phyloP scores from a whole-genome alignment of 2,329 filamentous ascomycete species.

The Botrytis fabae region DNA sequence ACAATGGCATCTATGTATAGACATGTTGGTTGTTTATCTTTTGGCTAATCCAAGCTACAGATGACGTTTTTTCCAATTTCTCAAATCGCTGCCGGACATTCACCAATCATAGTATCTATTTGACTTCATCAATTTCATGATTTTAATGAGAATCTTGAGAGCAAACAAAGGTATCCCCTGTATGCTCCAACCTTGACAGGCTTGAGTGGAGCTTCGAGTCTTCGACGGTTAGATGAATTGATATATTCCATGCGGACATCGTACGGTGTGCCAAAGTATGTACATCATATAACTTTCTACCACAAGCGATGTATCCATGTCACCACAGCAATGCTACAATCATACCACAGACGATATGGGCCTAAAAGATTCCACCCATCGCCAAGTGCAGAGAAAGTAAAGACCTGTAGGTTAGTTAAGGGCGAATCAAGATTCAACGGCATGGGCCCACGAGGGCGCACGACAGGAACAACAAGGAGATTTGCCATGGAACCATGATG shows the following conservation, averaged over 20 bases:
- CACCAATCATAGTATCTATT: neutral
- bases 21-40: neutral
- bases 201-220: neutral
- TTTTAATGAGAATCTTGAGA: neutral
- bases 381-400: neutral
- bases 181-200: neutral
- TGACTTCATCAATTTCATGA: neutral
- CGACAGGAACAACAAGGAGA: neutral
- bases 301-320: conserved; percentile 2
- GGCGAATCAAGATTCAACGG: neutral
- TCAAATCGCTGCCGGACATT: neutral
- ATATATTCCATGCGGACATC: neutral
- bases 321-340: neutral
- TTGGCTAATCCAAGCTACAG: neutral
- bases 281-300: neutral
- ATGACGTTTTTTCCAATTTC: neutral
- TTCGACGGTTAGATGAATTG: neutral
- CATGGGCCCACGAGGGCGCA: neutral
- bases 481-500: neutral
- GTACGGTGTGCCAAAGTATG: too few relatives aligned
- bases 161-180: neutral
- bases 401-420: neutral
- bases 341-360: neutral
- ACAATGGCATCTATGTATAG: neutral
- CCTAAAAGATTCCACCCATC: neutral